Conservation (phyloP, 306 rosid genomes). For the Cercis canadensis region DNA sequence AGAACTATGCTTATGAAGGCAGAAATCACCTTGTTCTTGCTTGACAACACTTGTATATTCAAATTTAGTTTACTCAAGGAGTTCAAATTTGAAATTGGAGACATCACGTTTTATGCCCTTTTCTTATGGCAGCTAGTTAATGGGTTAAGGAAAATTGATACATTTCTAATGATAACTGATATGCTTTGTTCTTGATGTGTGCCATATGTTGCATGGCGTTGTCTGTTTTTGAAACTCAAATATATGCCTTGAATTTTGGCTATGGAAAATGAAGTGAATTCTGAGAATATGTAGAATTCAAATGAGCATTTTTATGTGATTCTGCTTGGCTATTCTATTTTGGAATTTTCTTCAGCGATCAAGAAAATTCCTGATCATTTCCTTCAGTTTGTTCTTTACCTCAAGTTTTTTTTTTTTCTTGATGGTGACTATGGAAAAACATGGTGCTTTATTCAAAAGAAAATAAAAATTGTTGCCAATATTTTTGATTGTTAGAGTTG, state of each 20-base stretch:
- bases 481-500: conserved; percentile 1
- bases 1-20: background rate
- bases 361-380: background rate
- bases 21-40: background rate
- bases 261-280: background rate
- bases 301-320: background rate
- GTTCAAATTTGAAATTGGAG: conserved; percentile 10
- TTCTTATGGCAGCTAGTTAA: background rate
- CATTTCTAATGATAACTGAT: conserved; percentile 15
- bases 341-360: background rate
- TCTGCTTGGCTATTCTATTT: background rate
- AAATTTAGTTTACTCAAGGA: conserved; percentile 7
- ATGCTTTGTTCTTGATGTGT: background rate
- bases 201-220: background rate
- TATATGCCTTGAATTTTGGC: background rate
- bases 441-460: too few species aligned
- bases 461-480: background rate
- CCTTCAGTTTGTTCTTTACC: background rate
- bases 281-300: background rate
- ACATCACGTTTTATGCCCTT: background rate
- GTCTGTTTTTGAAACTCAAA: too few species aligned
- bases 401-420: background rate
- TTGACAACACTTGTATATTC: background rate
- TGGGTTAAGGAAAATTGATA: background rate
- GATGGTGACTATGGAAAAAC: background rate